Base-by-base conservation (phyloP, 2,329 filamentous ascomycete species). In the Ascochyta koolunga region DNA sequence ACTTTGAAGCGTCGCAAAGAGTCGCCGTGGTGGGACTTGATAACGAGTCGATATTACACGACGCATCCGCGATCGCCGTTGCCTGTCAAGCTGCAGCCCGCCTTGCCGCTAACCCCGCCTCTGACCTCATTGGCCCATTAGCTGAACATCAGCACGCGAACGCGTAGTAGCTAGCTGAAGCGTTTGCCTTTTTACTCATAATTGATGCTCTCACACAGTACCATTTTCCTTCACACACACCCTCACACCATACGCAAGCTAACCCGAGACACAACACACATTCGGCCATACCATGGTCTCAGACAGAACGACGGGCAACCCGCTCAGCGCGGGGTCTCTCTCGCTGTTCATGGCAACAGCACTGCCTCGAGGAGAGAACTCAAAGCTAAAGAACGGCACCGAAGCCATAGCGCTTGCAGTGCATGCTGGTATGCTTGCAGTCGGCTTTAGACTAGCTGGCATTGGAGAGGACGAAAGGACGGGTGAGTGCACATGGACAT, bases 381-480 rank as follows among this genome's bases (percentile, higher is more conserved):
- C 77, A 38, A 72, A 77, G 61, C 65, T 93, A 25, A 86, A 87
- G 62, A 88, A 84, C 53, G 84, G 89, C 0, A 91, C 89, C 72
- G 93, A 98, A 77, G 91, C 89, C 41, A 80, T 97, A 56, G 91
- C 91, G 15, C 83, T 98, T 21, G 88, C 96, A 59, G 81, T 88
- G 18, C 93, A 99, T 74, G 89, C 91, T 3, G 91, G 88, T 67
- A 90, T 98, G 86, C 73, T 85, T 21, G 87, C 88, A 8, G 85
- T 93, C 2, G 90, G 87, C 59, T 98, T 97, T 73, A 83, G 88
- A 47, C 81, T 98, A 3, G 77, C 91, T 16, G 93, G 93, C 2
- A 87, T 96, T n/a, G 84, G 88, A 41, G 91, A 98, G 75, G 91
- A 93, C 47, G 86, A 92, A 69, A 84, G 80, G 41, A 85, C 90